Conservation (phyloP, 2,329 filamentous ascomycete species). For the Ophiostoma fasciatum region DNA sequence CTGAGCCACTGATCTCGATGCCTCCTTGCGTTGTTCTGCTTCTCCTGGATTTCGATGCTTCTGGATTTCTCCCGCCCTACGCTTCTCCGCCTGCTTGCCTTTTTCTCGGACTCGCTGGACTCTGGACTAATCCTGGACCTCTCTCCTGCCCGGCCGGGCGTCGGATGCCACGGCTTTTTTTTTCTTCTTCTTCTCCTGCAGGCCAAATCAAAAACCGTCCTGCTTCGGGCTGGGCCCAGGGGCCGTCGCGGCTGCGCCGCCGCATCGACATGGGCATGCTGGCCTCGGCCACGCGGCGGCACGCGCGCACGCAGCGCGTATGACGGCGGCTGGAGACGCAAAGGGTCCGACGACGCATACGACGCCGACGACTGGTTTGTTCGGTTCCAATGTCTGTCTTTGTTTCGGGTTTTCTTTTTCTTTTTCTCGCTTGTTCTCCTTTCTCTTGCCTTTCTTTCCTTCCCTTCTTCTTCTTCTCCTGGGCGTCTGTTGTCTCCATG, state of each 20-base stretch:
- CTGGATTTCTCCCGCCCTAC: no score
- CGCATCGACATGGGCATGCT: conserved; percentile 5
- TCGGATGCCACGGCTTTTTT: not conserved
- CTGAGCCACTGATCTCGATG: not conserved
- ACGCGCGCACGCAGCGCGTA: conserved; percentile 5
- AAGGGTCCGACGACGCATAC: not conserved
- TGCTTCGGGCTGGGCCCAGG: not conserved
- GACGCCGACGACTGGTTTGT: no score
- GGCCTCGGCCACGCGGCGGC: conserved; percentile 3
- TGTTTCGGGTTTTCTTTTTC: no score
- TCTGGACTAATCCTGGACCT: no score
- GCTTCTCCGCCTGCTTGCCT: no score
- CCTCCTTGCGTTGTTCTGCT: no score
- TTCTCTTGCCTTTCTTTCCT: no score
- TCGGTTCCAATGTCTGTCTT: no score
- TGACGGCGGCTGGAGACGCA: not conserved
- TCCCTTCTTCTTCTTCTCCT: not conserved
- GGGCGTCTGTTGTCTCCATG: conserved; percentile 1
- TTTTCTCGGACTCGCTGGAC: no score
- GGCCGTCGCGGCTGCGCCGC: conserved; percentile 4
- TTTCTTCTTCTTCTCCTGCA: not conserved
- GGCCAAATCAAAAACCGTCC: conserved; percentile 10
- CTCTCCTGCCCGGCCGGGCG: not conserved
- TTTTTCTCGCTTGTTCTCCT: not conserved
- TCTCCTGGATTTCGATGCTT: no score